A percentile compares a stretch with the other conserved stretches of the same genome.
Evolutionary conservation across 2,329 filamentous ascomycete genomes (phyloP).

Genomic region (Pseudogymnoascus sp.): DNA sequence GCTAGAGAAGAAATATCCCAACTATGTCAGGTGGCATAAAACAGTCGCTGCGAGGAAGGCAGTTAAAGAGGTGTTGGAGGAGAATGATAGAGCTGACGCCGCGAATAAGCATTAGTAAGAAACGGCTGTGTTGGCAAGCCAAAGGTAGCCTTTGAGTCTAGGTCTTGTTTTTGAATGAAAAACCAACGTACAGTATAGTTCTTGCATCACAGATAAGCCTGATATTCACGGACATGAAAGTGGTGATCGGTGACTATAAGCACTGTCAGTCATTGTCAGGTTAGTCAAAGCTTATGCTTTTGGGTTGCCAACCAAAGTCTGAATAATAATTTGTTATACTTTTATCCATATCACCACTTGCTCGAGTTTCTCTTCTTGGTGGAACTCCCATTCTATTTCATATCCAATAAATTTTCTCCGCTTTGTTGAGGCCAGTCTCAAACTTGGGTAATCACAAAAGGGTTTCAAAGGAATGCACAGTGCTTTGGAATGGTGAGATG

Average conservation of each 20-base stretch:
- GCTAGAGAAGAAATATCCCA: constrained; percentile 15
- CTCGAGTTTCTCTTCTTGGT: not conserved
- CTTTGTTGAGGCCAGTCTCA: not conserved
- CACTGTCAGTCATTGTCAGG: not conserved
- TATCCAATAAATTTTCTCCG: not conserved
- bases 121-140: not conserved
- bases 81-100: constrained; percentile 11
- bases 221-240: not conserved
- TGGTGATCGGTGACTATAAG: not conserved
- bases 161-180: not conserved
- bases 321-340: not conserved
- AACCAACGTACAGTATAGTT: not conserved
- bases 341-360: not conserved
- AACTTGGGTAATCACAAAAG: not conserved
- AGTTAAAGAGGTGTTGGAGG: constrained; percentile 18
- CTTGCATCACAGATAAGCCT: not conserved
- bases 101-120: not conserved
- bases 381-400: not conserved
- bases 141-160: not conserved
- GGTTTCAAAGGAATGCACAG: not conserved
- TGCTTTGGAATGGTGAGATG: not conserved
- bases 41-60: constrained; percentile 13
- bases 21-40: constrained; percentile 13
- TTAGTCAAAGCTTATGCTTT: not conserved
- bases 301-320: not conserved